These are phyloP conservation scores for Candida takata DNA, from an alignment of 805 yeast species.

Conservation along the genomic window DNA sequence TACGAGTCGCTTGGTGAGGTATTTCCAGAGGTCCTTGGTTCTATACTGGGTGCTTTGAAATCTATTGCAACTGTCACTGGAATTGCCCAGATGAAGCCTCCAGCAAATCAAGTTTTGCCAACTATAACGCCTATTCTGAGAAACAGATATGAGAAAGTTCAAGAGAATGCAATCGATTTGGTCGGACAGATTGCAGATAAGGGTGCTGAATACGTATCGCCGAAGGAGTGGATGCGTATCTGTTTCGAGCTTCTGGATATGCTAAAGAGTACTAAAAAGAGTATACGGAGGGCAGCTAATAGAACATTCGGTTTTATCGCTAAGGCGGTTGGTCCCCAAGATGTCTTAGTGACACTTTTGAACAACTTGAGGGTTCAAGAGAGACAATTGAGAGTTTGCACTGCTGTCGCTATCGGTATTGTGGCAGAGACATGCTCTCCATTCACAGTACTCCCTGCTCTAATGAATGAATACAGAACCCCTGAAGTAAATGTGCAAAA, in stretches of 20 bases:
- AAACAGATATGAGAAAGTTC: slow-evolving; percentile 87
- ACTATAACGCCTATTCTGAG: slow-evolving; percentile 86
- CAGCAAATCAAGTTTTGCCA: slow-evolving; percentile 75
- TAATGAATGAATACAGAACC: slow-evolving; percentile 90
- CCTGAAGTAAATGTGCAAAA: slow-evolving; percentile 93
- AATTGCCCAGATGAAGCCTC: slow-evolving; percentile 62
- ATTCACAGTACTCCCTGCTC: slow-evolving; percentile 86
- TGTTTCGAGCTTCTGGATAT: slow-evolving; percentile 87
- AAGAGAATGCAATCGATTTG: slow-evolving; percentile 68
- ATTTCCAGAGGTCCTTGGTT: slow-evolving; percentile 88
- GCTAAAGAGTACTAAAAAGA: slow-evolving; percentile 71
- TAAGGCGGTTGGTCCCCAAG: slow-evolving; percentile 91
- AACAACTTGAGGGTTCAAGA: slow-evolving; percentile 88
- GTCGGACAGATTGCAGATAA: slow-evolving; percentile 77
- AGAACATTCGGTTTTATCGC: slow-evolving; percentile 89
- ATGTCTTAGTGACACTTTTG: slow-evolving; percentile 75
- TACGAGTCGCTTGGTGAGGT: slow-evolving; percentile 93
- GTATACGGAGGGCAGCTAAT: slow-evolving; percentile 79
- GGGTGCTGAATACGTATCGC: slow-evolving; percentile 76
- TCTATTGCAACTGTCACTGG: slow-evolving; percentile 57
- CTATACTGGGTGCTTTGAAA: slow-evolving; percentile 66
- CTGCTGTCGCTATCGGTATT: slow-evolving; percentile 96
- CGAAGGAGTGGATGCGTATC: slow-evolving; percentile 96
- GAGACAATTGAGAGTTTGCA: slow-evolving; percentile 91
- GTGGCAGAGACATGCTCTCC: slow-evolving; percentile 93